Evolutionary conservation across 2,329 filamentous ascomycete genomes (phyloP), one percentile per base, ranked within the genome.

Genomic region (Aphanocladium album): DNA sequence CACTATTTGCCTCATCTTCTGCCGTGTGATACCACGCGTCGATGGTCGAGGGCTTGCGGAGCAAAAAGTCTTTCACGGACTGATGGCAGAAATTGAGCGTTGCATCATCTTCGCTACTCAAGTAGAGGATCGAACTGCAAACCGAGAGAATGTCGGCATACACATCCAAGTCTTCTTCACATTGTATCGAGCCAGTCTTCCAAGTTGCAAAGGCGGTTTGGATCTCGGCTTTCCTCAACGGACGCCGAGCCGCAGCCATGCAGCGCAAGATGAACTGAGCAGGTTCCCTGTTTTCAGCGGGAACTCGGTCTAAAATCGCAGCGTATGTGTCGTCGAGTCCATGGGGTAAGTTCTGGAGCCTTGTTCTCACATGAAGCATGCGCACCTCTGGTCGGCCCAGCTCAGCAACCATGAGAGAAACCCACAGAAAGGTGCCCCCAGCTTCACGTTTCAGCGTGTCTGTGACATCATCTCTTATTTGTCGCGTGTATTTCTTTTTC

Each of bases 61-160:
- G 50, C 16, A 63, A 49, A 33, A 63, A 63, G 49, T 63, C 62
- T 41, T 63, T 61, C 41, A 59, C 54, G 19, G 62, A 61, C 35
- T 63, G 49, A 41, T 63, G 54, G 12, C 54, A 63, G 27, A 63
- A 63, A 54, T 61, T 61, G 45, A 63, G 33, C 25, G 35, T 63
- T 56, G 17, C 41, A n/a, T 62, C 39, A 16, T 45, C 47, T 41
- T 23, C 41, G 35, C 19, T 17, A 0, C 37, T 37, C 21, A 55
- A 16, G 14, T 17, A 45, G 27, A 63, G 8, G 19, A 61, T 59
- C 8, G 59, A 61, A 49, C 54, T 61, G 21, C 54, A 63, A 2
- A 30, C 50, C 5, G 54, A 59, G 12, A 55, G 37, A 43, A 63
- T 55, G 21, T 63, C 62, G 23, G 27, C 17, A 47, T 63, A 63